Percentiles rank a stretch among this genome's conserved stretches.
phyloP scores from a whole-genome alignment of 1,284 basidiomycete genomes.

The Naganishia liquefaciens region DNA sequence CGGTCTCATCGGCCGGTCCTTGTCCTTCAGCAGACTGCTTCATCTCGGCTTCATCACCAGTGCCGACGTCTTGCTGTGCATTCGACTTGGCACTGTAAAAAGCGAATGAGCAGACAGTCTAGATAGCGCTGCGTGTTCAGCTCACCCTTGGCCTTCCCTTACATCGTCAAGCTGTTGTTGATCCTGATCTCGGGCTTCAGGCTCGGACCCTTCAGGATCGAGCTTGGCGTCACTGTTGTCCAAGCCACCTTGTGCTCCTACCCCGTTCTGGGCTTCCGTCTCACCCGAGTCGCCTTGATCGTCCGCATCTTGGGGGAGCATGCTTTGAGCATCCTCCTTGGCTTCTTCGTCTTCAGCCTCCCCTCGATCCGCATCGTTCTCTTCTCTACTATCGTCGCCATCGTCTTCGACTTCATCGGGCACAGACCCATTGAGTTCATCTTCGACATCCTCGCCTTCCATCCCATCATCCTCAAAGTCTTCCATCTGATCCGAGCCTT shows the following conservation, averaged over 20 bases:
- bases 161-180: slow-evolving; percentile 39
- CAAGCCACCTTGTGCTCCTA: slow-evolving; percentile 42
- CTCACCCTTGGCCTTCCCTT: slow-evolving; percentile 42
- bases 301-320: slow-evolving; percentile 15
- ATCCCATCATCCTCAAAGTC: slow-evolving; percentile 56
- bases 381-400: slow-evolving; percentile 16
- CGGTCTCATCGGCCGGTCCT: slow-evolving; percentile 46
- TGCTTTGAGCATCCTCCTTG: slow-evolving; percentile 44
- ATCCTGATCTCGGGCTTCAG: slow-evolving; percentile 46
- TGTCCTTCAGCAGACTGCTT: slow-evolving; percentile 37
- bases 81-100: slow-evolving; percentile 37
- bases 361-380: slow-evolving; percentile 43
- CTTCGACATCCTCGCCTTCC: slow-evolving; percentile 52
- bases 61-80: slow-evolving; percentile 41
- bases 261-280: slow-evolving; percentile 39
- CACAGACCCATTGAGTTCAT: slow-evolving; percentile 42
- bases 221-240: slow-evolving; percentile 47
- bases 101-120: neutral
- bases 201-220: slow-evolving; percentile 43
- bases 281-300: slow-evolving; percentile 19
- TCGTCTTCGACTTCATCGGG: slow-evolving; percentile 39
- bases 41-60: slow-evolving; percentile 41
- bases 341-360: slow-evolving; percentile 43
- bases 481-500: slow-evolving; percentile 53
- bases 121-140: neutral